These are phyloP conservation scores for Dactylonectria macrodidyma DNA, from an alignment of 2,329 filamentous ascomycete species.

Conservation along the genomic window DNA sequence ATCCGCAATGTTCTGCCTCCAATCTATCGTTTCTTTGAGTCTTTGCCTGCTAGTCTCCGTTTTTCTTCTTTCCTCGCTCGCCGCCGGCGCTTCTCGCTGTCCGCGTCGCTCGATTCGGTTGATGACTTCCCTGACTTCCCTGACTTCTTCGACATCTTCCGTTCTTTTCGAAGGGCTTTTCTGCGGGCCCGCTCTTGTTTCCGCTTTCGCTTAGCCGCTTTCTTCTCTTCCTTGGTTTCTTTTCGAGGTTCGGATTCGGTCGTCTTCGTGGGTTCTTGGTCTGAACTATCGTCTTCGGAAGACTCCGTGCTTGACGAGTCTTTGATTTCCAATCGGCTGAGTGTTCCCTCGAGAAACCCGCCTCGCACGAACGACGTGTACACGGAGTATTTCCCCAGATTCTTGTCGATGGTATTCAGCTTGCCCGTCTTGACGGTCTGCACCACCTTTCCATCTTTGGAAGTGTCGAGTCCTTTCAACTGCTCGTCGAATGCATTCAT, in stretches of 20 bases:
- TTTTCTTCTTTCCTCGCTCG: conserved; percentile 61
- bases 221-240: conserved; percentile 62
- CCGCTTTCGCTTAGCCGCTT: conserved; percentile 50
- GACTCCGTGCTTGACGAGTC: conserved; percentile 46
- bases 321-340: conserved; percentile 54
- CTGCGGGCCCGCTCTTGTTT: conserved; percentile 47
- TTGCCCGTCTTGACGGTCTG: conserved; percentile 69
- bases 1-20: conserved; percentile 30
- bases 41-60: conserved; percentile 49
- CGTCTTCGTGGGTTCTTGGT: conserved; percentile 50
- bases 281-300: conserved; percentile 44
- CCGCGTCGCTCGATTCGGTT: conserved; percentile 47
- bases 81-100: conserved; percentile 64
- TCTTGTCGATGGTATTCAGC: conserved; percentile 70
- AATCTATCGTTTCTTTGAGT: conserved; percentile 35
- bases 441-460: conserved; percentile 68
- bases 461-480: conserved; percentile 82
- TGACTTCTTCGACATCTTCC: conserved; percentile 45
- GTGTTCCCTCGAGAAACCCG: conserved; percentile 81
- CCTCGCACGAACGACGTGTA: conserved; percentile 91
- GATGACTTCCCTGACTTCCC: conserved; percentile 48
- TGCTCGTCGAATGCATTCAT: conserved; percentile 94
- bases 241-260: conserved; percentile 41
- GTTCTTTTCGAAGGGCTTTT: conserved; percentile 43
- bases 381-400: conserved; percentile 73